These are phyloP conservation scores for Agaricales sp. DNA, from an alignment of 1,284 basidiomycete genomes.

Conservation along the genomic window DNA sequence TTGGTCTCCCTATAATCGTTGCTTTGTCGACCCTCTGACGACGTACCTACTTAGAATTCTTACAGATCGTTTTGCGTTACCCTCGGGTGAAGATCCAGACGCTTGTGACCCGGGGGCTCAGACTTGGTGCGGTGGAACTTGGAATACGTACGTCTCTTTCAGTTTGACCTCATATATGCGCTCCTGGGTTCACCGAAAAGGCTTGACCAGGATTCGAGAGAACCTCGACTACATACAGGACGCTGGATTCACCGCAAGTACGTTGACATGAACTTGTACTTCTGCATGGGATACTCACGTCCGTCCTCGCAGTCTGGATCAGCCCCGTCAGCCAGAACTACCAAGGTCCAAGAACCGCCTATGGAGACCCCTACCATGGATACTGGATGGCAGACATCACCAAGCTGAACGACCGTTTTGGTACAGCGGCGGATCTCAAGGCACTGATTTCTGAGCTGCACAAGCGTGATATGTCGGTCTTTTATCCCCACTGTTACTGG, in stretches of 20 bases:
- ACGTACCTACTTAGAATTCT: constrained; percentile 37
- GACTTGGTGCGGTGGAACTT: constrained; percentile 71
- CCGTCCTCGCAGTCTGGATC: constrained; percentile 40
- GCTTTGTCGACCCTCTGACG: background rate
- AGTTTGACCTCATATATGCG: background rate
- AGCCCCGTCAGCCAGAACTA: constrained; percentile 63
- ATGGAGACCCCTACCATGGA: constrained; percentile 64
- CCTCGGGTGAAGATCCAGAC: constrained; percentile 38
- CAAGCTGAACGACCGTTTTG: constrained; percentile 59
- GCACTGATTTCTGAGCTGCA: constrained; percentile 56
- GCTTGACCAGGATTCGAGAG: constrained; percentile 43
- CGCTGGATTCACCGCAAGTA: constrained; percentile 69
- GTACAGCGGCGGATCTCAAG: constrained; percentile 59
- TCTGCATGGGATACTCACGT: constrained; percentile 5
- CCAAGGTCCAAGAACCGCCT: constrained; percentile 50
- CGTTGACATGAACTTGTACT: constrained; percentile 18
- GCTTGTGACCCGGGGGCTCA: constrained; percentile 45
- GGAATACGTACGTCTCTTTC: constrained; percentile 36
- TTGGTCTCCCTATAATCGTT: background rate
- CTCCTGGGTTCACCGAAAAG: no score
- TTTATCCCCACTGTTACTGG: constrained; percentile 5
- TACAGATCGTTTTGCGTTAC: constrained; percentile 66
- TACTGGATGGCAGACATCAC: constrained; percentile 59
- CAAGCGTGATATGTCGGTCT: constrained; percentile 46
- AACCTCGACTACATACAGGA: constrained; percentile 73